Evolutionary conservation across 192 early-diverging fungal species (phyloP), one percentile per base, ranked within the genome.

Genomic region (Backusella morwellensis): DNA sequence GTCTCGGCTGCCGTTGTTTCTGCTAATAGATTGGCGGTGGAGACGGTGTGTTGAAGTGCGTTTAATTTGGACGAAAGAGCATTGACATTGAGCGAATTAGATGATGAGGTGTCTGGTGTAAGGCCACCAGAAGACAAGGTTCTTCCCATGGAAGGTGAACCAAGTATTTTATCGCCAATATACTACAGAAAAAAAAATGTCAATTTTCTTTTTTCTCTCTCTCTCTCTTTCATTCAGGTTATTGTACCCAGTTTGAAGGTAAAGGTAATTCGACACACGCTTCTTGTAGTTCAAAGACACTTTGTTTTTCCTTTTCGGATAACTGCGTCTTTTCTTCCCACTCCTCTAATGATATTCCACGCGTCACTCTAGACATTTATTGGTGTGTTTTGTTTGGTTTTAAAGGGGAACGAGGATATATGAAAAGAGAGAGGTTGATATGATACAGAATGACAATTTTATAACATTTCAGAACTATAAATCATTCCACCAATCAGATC

Each of bases 251-350:
- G 54, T 68, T 54, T 34, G 86, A 71, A 35, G 90, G 90, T 23
- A 91, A 59, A 11, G 90, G 90, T 17, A 91, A 68, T 40, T 91
- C 90, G 42, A 68, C 44, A 68, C 90, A 91, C 38, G 88, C 84
- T 36, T 90, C 88, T 70, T 91, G 85, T 19, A 91, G 56, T 14
- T 86, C 85, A 26, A 85, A 81, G n/a, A 90, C 88, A 40, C 85
- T 83, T 36, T 86, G 82, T 38, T 82, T 80, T 76, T 90, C 83
- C 35, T 81, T 36, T 40, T 89, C 88, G 47, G 78, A 78, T 6
- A 91, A 75, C 17, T 80, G 83, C 2, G 86, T 83, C 67, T 86
- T 86, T 35, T 83, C 80, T 63, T 91, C 90, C 90, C 90, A 91
- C 70, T 90, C 87, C 73, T 87, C 86, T 26, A 87, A 29, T 15